These are phyloP conservation scores for Inonotus hispidus DNA, from an alignment of 1,284 basidiomycete genomes.

Conservation along the genomic window DNA sequence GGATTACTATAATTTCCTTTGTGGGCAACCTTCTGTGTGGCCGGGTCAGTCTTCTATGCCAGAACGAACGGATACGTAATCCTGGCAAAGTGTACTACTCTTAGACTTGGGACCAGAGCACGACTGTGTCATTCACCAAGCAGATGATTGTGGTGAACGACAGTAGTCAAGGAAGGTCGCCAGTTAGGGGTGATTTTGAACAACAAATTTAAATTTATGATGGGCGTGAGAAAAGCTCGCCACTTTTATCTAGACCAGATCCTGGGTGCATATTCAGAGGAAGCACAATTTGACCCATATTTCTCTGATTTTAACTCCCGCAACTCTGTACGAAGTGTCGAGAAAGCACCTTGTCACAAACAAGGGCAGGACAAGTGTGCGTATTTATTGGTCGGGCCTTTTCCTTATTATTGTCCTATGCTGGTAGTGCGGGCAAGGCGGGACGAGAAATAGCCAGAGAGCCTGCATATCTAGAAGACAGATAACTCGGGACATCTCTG, in stretches of 20 bases:
- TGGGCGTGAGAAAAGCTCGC: neutral
- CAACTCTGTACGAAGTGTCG: neutral
- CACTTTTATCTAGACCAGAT: neutral
- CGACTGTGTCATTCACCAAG: neutral
- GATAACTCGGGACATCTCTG: no score
- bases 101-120: neutral
- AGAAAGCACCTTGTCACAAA: no score
- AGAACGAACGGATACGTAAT: neutral
- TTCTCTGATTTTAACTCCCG: neutral
- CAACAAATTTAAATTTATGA: neutral
- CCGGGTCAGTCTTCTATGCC: neutral
- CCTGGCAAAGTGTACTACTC: neutral
- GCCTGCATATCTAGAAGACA: no score
- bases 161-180: neutral
- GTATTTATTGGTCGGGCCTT: no score
- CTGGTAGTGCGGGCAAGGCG: no score
- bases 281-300: neutral
- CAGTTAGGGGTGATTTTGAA: neutral
- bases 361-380: no score
- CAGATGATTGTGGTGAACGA: neutral
- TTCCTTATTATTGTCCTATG: no score
- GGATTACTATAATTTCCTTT: neutral
- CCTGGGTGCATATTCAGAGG: neutral
- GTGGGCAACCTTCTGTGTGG: neutral
- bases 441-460: no score